Evolutionary conservation across 768 basidiomycete genomes (phyloP).

Genomic region (Chlorophyllum brunneum): DNA sequence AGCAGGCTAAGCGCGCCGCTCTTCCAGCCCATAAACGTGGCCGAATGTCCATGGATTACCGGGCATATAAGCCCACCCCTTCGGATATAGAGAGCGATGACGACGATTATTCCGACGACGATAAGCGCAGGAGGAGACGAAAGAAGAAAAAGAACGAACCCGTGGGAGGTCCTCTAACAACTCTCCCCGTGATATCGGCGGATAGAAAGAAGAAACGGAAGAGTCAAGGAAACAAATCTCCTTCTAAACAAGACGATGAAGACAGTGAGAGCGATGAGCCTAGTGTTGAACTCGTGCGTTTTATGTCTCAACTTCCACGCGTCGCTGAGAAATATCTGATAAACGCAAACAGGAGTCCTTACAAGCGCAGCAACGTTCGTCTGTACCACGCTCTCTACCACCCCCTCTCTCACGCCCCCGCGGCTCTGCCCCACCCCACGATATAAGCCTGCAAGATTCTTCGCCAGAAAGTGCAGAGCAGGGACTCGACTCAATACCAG

Average conservation of each 20-base stretch:
- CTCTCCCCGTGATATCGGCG: slow-evolving; percentile 63
- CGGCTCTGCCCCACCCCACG: slow-evolving; percentile 41
- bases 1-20: slow-evolving; percentile 27
- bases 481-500: slow-evolving; percentile 60
- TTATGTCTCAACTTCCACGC: background rate
- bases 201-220: slow-evolving; percentile 61
- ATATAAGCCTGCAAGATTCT: slow-evolving; percentile 25
- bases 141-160: slow-evolving; percentile 54
- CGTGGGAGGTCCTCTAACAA: slow-evolving; percentile 54
- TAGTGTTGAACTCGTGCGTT: slow-evolving; percentile 32
- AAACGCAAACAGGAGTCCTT: background rate
- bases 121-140: slow-evolving; percentile 48
- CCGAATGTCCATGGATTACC: slow-evolving; percentile 75
- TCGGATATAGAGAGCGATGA: slow-evolving; percentile 64
- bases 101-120: slow-evolving; percentile 52
- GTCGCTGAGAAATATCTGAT: slow-evolving; percentile 1
- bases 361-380: slow-evolving; percentile 9
- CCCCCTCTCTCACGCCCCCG: slow-evolving; percentile 33
- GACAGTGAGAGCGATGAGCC: slow-evolving; percentile 43
- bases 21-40: slow-evolving; percentile 41
- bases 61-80: slow-evolving; percentile 68
- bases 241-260: slow-evolving; percentile 46
- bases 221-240: slow-evolving; percentile 40
- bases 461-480: slow-evolving; percentile 44
- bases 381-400: slow-evolving; percentile 25